Evolutionary conservation across 306 rosid genomes (phyloP), one percentile per base, ranked within the genome.

Genomic region (Trifolium fragiferum): DNA sequence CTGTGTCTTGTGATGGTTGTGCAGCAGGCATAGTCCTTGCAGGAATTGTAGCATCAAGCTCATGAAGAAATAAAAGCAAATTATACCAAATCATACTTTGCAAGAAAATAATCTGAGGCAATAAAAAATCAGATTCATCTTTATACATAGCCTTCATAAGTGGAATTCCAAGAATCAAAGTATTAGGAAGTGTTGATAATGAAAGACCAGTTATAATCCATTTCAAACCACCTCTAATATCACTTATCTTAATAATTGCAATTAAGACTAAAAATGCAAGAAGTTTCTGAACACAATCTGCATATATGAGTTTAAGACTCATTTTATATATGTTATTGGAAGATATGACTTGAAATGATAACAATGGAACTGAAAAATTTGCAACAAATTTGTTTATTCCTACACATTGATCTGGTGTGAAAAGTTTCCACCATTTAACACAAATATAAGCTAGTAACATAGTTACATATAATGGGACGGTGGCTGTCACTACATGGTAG

Each of bases 361-460:
- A 58, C 16, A 94, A 78, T n/a, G 99, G 99, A 67, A 94, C 84
- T 37, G 99, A 94, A 81, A 90, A 91, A 43, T 92, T 92, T 7
- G 99, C 92, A 6, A 94, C 99, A 38, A 94, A 94, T 80, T 87
- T 94, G 83, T 94, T 94, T 66, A 94, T 94, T 62, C 99, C 99
- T 13, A 85, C 80, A 82, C 97, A 94, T 78, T 94, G 99, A 43
- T 94, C 97, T 4, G 95, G 90, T 1, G 95, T 90, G 87, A 92
- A 94, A 46, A 94, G 86, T 80, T 92, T 92, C 93, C 93, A 92
- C 96, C 97, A 92, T 81, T 85, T 90, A 21, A 94, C 95, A 10
- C 96, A 94, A 66, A 87, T 67, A 77, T 86, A 94, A 43, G 99
- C 99, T 74, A 94, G 78, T 12, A 87, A 69, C 97, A 94, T 90